phyloP scores from a whole-genome alignment of 805 yeast species.

The Kazachstania bromeliacearum region DNA sequence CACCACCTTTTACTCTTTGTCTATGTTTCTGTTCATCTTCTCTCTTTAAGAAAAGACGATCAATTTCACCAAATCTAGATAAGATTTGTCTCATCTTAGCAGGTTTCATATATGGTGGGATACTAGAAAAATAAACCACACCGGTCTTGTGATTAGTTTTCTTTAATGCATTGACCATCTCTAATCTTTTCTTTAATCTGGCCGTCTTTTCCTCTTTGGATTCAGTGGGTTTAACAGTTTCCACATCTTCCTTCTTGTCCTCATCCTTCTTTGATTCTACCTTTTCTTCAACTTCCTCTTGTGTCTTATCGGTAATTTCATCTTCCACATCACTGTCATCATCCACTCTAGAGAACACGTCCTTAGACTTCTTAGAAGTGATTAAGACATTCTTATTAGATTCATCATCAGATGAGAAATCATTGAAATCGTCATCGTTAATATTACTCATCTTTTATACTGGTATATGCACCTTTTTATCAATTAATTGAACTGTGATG shows the following conservation, averaged over 20 bases:
- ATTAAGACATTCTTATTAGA: slow-evolving; percentile 17
- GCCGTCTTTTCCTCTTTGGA: slow-evolving; percentile 14
- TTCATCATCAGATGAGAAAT: slow-evolving; percentile 26
- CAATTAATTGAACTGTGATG: slow-evolving; percentile 1
- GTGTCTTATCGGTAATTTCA: slow-evolving; percentile 8
- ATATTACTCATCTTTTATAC: slow-evolving; percentile 1
- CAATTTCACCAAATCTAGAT: slow-evolving; percentile 77
- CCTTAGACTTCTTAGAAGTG: slow-evolving; percentile 14
- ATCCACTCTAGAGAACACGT: slow-evolving; percentile 15
- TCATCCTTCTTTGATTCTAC: slow-evolving; percentile 15
- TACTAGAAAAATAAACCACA: slow-evolving; percentile 80
- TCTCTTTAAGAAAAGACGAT: slow-evolving; percentile 76
- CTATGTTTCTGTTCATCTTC: slow-evolving; percentile 62
- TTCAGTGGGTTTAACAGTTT: slow-evolving; percentile 14
- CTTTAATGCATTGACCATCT: slow-evolving; percentile 36
- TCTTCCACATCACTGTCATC: slow-evolving; percentile 8
- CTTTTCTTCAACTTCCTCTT: slow-evolving; percentile 8
- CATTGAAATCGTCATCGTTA: slow-evolving; percentile 18
- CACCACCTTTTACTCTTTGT: slow-evolving; percentile 73
- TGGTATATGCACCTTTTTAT: no score
- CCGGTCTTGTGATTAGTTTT: slow-evolving; percentile 64
- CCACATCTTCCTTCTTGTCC: slow-evolving; percentile 11
- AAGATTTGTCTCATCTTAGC: slow-evolving; percentile 76
- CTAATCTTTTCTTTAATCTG: slow-evolving; percentile 39
- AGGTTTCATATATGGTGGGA: slow-evolving; percentile 98